Evolutionary conservation across 768 basidiomycete genomes (phyloP).

Genomic region (Candolleomyces eurysporus): DNA sequence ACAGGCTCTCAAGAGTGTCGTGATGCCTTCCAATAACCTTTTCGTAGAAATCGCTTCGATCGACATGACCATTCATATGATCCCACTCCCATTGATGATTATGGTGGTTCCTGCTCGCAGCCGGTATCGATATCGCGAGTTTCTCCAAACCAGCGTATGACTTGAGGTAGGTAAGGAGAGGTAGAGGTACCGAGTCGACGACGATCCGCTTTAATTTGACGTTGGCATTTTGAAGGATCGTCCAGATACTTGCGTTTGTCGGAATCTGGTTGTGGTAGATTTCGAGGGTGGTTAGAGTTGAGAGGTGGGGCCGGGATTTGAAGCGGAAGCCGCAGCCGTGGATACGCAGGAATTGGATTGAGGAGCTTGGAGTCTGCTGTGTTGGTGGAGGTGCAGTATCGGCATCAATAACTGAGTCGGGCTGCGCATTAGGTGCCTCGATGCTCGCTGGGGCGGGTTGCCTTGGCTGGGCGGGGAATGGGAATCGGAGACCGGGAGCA

Average conservation of each 20-base stretch:
- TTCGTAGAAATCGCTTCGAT: neutral
- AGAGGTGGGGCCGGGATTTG: slow-evolving; percentile 1
- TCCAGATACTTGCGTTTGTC: neutral
- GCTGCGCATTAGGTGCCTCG: neutral
- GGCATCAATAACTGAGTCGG: neutral
- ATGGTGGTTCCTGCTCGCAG: neutral
- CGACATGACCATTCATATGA: neutral
- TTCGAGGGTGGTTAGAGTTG: neutral
- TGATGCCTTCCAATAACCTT: neutral
- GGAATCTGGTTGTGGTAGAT: neutral
- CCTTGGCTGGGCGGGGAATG: neutral
- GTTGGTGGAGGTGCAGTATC: neutral
- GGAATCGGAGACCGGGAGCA: neutral
- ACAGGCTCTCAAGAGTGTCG: neutral
- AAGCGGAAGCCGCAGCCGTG: slow-evolving; percentile 1
- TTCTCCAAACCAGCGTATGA: slow-evolving; percentile 4
- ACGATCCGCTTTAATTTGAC: slow-evolving; percentile 2
- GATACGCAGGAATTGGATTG: neutral
- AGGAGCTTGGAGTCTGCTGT: neutral
- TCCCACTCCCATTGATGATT: neutral
- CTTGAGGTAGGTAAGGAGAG: neutral
- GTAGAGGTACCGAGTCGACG: neutral
- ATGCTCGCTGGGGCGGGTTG: neutral
- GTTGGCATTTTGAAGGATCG: neutral
- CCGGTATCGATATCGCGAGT: neutral